phyloP scores from a whole-genome alignment of 768 basidiomycete species.

The Boletus fagicola region DNA sequence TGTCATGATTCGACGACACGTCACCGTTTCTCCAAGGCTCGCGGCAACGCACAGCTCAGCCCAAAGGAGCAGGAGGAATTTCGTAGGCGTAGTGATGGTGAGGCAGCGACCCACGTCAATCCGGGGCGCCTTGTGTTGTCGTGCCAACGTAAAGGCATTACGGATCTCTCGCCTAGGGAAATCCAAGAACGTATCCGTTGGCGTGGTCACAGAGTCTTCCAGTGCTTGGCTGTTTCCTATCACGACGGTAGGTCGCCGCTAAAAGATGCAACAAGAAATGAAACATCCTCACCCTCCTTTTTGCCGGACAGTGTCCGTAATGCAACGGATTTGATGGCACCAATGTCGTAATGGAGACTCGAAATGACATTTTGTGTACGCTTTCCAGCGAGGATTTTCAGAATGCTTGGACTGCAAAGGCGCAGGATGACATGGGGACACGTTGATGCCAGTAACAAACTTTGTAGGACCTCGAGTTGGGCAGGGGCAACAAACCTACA shows the following conservation, averaged over 20 bases:
- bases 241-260: not conserved
- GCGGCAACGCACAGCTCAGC: constrained; percentile 54
- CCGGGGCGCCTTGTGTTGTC: constrained; percentile 58
- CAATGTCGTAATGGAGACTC: constrained; percentile 36
- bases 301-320: constrained; percentile 38
- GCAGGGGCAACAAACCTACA: constrained; percentile 46
- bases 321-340: constrained; percentile 40
- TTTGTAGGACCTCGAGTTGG: constrained; percentile 66
- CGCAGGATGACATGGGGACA: constrained; percentile 67
- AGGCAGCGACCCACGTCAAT: constrained; percentile 69
- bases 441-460: constrained; percentile 56
- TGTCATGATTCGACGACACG: constrained; percentile 61
- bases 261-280: not conserved
- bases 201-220: constrained; percentile 18
- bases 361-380: constrained; percentile 32
- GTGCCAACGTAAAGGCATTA: constrained; percentile 53
- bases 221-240: constrained; percentile 18
- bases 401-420: constrained; percentile 57
- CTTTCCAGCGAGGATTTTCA: constrained; percentile 44
- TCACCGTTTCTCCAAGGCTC: constrained; percentile 58
- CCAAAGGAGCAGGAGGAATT: constrained; percentile 71
- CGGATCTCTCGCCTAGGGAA: constrained; percentile 59
- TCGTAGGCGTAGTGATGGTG: constrained; percentile 52
- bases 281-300: constrained; percentile 35
- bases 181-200: constrained; percentile 45